These are phyloP conservation scores for Xanthoparmelia taractica DNA, from an alignment of 495 filamentous ascomycete genomes.

Conservation along the genomic window DNA sequence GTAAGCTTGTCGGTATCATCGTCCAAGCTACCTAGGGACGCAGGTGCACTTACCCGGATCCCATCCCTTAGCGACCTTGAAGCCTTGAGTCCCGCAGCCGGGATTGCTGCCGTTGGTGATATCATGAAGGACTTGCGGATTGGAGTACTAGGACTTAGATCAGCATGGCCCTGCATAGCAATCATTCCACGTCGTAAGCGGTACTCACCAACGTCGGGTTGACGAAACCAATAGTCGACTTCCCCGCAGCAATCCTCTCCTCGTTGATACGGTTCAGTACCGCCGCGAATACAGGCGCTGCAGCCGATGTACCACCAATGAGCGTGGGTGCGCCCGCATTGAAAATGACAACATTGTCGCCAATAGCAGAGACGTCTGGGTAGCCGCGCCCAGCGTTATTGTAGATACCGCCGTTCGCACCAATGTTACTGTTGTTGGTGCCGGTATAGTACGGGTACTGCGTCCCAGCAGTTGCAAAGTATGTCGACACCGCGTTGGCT, in stretches of 20 bases:
- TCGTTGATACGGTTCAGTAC: constrained; percentile 58
- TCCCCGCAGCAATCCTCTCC: constrained; percentile 47
- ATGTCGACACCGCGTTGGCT: constrained; percentile 41
- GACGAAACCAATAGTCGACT: constrained; percentile 52
- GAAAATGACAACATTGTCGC: constrained; percentile 45
- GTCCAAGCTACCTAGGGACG: not conserved
- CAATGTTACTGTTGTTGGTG: constrained; percentile 15
- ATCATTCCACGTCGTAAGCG: not conserved
- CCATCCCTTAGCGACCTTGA: constrained; percentile 47
- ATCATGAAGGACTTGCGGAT: constrained; percentile 56
- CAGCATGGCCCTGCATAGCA: not conserved
- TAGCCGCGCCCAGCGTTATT: constrained; percentile 55
- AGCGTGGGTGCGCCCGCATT: constrained; percentile 33
- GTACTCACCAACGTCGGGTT: constrained; percentile 39
- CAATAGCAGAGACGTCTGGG: constrained; percentile 58
- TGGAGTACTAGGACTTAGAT: constrained; percentile 36
- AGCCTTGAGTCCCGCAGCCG: constrained; percentile 50
- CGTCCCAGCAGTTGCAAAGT: constrained; percentile 41
- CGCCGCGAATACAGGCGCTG: constrained; percentile 49
- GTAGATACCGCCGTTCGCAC: constrained; percentile 40
- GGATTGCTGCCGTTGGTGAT: constrained; percentile 52
- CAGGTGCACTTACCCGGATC: constrained; percentile 36
- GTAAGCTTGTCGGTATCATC: not conserved
- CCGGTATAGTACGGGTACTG: constrained; percentile 29
- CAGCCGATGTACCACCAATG: constrained; percentile 51